Conservation (phyloP, 192 early-diverging fungal genomes). For the Backusella tuberculispora region DNA sequence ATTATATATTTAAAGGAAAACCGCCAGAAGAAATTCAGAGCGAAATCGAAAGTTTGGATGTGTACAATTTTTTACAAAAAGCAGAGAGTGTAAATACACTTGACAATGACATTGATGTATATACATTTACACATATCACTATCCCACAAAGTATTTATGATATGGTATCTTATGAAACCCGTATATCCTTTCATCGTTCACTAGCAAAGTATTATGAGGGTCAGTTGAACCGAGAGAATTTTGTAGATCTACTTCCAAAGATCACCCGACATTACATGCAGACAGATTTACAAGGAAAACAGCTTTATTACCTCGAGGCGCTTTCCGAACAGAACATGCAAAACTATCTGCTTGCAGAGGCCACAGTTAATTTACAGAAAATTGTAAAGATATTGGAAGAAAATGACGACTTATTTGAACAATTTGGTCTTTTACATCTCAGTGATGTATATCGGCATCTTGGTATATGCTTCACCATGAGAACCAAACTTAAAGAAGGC, state of each 20-base stretch:
- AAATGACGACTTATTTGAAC: constrained; percentile 27
- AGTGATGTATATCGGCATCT: constrained; percentile 53
- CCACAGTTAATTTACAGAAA: constrained; percentile 41
- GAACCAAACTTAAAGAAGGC: constrained; percentile 43
- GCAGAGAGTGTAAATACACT: constrained; percentile 25
- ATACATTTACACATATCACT: constrained; percentile 47
- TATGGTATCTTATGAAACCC: constrained; percentile 52
- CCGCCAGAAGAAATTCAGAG: constrained; percentile 32
- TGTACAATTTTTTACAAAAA: constrained; percentile 46
- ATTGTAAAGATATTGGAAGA: constrained; percentile 51
- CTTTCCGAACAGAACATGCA: constrained; percentile 49
- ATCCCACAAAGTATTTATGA: constrained; percentile 54
- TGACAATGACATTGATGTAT: constrained; percentile 37
- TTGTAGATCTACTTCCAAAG: constrained; percentile 41
- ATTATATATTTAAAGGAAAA: constrained; percentile 42
- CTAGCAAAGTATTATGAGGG: constrained; percentile 53
- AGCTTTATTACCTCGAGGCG: constrained; percentile 51
- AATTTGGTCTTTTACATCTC: constrained; percentile 45
- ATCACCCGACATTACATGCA: constrained; percentile 53
- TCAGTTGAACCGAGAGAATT: constrained; percentile 33
- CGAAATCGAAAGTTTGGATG: constrained; percentile 43
- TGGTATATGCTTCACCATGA: constrained; percentile 45
- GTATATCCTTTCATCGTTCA: constrained; percentile 39
- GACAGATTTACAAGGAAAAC: constrained; percentile 49
- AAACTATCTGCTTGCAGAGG: constrained; percentile 47